These are phyloP conservation scores for Phyllosticta paracitricarpa DNA, from an alignment of 2,329 filamentous ascomycete genomes.

Conservation along the genomic window DNA sequence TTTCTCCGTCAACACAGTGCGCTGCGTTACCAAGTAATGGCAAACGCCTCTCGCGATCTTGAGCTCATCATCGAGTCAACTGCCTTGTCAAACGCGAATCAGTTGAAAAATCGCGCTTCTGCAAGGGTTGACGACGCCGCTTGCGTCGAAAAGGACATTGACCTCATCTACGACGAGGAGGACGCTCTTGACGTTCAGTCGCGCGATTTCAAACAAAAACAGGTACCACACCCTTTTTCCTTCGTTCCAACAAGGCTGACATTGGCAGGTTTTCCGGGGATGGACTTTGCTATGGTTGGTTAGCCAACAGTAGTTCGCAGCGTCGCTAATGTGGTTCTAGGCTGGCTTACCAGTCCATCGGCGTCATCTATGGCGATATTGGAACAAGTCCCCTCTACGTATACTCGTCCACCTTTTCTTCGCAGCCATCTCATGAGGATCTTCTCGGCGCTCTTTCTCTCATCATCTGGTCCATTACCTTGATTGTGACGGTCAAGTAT, in stretches of 20 bases:
- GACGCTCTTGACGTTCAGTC: constrained; percentile 10
- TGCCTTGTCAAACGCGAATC: neutral
- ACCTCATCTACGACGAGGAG: constrained; percentile 11
- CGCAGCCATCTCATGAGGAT: constrained; percentile 46
- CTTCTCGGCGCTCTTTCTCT: constrained; percentile 57
- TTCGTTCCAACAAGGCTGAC: neutral
- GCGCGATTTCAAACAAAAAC: constrained; percentile 12
- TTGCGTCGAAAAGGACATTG: constrained; percentile 8
- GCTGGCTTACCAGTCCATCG: constrained; percentile 55
- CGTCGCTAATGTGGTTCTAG: constrained; percentile 17
- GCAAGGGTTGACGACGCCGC: neutral
- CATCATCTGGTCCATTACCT: constrained; percentile 58
- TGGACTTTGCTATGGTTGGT: constrained; percentile 11
- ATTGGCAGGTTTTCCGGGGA: constrained; percentile 11
- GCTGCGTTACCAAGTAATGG: constrained; percentile 5
- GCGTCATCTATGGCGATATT: constrained; percentile 62
- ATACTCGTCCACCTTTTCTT: constrained; percentile 56
- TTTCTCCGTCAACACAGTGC: neutral
- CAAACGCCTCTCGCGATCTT: constrained; percentile 1
- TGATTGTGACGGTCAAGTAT: constrained; percentile 63
- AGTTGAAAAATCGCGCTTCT: constrained; percentile 2
- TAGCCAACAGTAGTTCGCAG: constrained; percentile 12
- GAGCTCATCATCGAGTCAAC: constrained; percentile 4
- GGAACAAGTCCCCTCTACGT: constrained; percentile 61
- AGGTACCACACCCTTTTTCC: constrained; percentile 1